Evolutionary conservation across 2,329 filamentous ascomycete genomes (phyloP).

Genomic region (Stemphylium vesicarium): DNA sequence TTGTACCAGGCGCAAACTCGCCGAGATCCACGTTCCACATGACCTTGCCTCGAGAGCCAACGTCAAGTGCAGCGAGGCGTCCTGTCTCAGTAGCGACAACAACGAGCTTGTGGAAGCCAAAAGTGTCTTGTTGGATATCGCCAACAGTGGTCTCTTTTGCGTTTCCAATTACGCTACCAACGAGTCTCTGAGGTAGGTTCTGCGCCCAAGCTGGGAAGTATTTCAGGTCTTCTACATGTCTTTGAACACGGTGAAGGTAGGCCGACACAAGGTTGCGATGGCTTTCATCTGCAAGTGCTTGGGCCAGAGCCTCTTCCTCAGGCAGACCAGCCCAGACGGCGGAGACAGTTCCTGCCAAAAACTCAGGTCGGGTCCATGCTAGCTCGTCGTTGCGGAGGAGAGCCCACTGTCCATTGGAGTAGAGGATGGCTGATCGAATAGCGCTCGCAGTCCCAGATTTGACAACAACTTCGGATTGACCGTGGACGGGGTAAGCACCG

Average conservation of each 20-base stretch:
- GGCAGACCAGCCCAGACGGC: slow-evolving; percentile 82
- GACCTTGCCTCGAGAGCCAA: slow-evolving; percentile 73
- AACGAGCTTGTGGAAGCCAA: slow-evolving; percentile 87
- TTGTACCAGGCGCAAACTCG: slow-evolving; percentile 60
- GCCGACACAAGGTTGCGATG: slow-evolving; percentile 80
- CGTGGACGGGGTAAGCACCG: slow-evolving; percentile 62
- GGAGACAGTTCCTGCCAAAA: slow-evolving; percentile 77
- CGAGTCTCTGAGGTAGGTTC: slow-evolving; percentile 70
- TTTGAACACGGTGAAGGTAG: slow-evolving; percentile 85
- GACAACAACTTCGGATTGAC: slow-evolving; percentile 81
- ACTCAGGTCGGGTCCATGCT: slow-evolving; percentile 83
- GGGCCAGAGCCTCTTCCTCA: slow-evolving; percentile 74
- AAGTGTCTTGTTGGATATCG: slow-evolving; percentile 70
- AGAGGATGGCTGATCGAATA: slow-evolving; percentile 74
- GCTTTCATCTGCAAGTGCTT: slow-evolving; percentile 83
- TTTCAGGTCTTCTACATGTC: slow-evolving; percentile 80
- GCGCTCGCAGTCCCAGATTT: slow-evolving; percentile 73
- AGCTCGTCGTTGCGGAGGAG: slow-evolving; percentile 81
- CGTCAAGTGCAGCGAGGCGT: slow-evolving; percentile 79
- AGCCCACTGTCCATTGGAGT: slow-evolving; percentile 75
- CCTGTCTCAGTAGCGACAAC: slow-evolving; percentile 81
- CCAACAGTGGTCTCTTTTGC: slow-evolving; percentile 63
- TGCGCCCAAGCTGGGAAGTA: slow-evolving; percentile 76
- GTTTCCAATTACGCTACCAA: slow-evolving; percentile 61
- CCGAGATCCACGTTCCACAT: slow-evolving; percentile 75